Conservation (phyloP, 768 basidiomycete species). For the Dacryopinax primogenitus region DNA sequence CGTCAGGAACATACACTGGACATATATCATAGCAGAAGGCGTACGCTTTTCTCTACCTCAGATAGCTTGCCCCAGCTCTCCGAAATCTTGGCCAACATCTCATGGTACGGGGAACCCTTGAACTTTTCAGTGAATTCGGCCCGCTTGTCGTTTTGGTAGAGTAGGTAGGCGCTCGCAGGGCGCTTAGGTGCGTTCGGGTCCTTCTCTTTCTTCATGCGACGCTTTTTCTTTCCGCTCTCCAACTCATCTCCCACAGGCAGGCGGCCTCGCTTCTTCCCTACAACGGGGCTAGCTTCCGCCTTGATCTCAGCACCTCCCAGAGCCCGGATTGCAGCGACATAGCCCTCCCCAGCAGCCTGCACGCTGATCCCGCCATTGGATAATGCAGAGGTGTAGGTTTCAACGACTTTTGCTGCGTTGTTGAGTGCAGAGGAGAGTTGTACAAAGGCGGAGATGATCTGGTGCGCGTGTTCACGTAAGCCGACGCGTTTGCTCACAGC, state of each 20-base stretch:
- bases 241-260: neutral
- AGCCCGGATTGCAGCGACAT: neutral
- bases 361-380: neutral
- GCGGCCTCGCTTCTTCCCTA: constrained; percentile 7
- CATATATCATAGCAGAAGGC: constrained; percentile 22
- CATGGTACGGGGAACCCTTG: constrained; percentile 53
- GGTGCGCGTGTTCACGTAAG: neutral
- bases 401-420: constrained; percentile 13
- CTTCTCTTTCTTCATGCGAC: constrained; percentile 38
- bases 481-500: neutral
- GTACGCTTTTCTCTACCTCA: constrained; percentile 59
- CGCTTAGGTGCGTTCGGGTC: constrained; percentile 93
- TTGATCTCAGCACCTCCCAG: neutral
- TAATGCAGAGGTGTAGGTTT: constrained; percentile 13
- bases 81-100: constrained; percentile 58
- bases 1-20: neutral
- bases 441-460: constrained; percentile 15
- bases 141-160: constrained; percentile 88
- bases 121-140: constrained; percentile 52
- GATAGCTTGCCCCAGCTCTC: constrained; percentile 60
- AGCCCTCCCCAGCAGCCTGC: constrained; percentile 9
- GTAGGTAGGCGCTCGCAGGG: constrained; percentile 81
- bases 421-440: constrained; percentile 13
- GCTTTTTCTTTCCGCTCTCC: constrained; percentile 41
- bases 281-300: neutral